Conservation (phyloP, 257 asterid species). For the Solanum tacnaense region DNA sequence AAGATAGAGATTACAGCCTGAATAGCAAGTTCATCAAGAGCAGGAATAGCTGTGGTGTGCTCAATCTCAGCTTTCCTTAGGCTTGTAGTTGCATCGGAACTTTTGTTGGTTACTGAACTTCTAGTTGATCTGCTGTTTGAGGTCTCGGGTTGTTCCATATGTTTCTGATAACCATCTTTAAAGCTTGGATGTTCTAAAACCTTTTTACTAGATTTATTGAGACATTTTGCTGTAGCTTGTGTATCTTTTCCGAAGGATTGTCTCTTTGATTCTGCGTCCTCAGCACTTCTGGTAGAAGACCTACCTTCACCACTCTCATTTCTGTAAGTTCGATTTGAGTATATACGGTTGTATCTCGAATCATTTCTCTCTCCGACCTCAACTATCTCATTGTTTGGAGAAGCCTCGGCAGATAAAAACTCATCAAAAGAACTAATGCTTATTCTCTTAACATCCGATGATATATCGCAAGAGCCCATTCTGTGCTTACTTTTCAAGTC, state of each 20-base stretch:
- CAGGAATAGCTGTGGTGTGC: conserved; percentile 29
- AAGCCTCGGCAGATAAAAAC: conserved; percentile 14
- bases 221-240: conserved; percentile 9
- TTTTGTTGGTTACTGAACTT: conserved; percentile 5
- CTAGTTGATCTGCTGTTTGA: conserved; percentile 1
- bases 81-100: conserved; percentile 15
- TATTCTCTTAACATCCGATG: conserved; percentile 18
- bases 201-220: conserved; percentile 15
- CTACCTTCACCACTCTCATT: conserved; percentile 14
- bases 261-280: conserved; percentile 4
- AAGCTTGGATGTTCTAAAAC: conserved; percentile 1
- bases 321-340: conserved; percentile 27
- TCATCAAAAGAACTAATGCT: conserved; percentile 15
- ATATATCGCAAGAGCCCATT: conserved; percentile 11
- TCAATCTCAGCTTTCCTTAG: conserved; percentile 21
- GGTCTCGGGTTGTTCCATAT: conserved; percentile 12
- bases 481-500: neutral
- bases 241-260: neutral
- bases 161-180: neutral
- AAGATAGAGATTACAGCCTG: conserved; percentile 68
- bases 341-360: conserved; percentile 13
- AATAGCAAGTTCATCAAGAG: conserved; percentile 66
- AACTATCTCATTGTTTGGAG: conserved; percentile 30
- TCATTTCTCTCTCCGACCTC: conserved; percentile 26
- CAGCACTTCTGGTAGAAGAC: conserved; percentile 5